phyloP scores from a whole-genome alignment of 176 grass and related monocot genomes.

The Oryza coarctata region DNA sequence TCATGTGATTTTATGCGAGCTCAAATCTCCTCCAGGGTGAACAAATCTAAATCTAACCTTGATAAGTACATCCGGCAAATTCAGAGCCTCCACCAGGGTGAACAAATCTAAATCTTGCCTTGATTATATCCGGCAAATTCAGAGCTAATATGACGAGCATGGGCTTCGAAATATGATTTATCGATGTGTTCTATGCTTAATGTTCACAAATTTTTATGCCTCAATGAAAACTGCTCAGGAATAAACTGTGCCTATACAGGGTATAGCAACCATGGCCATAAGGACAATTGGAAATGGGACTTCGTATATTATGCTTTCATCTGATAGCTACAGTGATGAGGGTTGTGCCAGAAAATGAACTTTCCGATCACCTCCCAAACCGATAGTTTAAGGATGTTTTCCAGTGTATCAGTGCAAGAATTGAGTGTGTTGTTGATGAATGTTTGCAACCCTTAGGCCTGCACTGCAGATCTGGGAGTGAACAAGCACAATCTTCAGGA shows the following conservation, averaged over 20 bases:
- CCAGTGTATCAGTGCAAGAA: no score
- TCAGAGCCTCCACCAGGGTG: background rate
- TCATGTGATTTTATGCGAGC: background rate
- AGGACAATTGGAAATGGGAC: background rate
- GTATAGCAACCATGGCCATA: no score
- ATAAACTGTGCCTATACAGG: no score
- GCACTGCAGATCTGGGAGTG: background rate
- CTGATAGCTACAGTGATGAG: no score
- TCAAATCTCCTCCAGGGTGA: background rate
- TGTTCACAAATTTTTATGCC: background rate
- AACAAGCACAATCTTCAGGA: no score
- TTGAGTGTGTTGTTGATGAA: no score
- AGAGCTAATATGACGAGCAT: background rate
- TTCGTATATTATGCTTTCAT: no score
- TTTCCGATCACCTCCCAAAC: no score
- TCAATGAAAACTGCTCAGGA: background rate
- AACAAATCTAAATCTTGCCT: background rate
- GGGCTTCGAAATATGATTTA: background rate
- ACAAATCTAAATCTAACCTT: background rate
- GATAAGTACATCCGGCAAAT: background rate
- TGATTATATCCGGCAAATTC: background rate
- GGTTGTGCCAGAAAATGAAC: no score
- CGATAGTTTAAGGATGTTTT: no score
- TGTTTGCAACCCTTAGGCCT: background rate
- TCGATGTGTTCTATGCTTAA: background rate